phyloP scores from a whole-genome alignment of 1,139 yeast genomes.

The Saccharomyces hybrid region DNA sequence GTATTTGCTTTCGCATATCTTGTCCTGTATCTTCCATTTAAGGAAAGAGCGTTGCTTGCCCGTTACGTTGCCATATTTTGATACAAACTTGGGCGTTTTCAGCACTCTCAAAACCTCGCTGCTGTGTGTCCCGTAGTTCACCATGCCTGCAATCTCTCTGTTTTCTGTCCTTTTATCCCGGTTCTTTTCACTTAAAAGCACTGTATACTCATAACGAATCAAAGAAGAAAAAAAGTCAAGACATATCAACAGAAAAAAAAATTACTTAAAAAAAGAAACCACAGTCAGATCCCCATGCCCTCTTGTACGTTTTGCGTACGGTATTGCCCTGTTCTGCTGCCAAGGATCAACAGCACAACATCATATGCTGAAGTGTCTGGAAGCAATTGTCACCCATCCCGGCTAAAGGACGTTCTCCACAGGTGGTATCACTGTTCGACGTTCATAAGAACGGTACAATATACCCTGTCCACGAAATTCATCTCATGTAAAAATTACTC shows the following conservation, averaged over 20 bases:
- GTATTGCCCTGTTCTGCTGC: too few species aligned
- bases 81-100: not conserved
- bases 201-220: not conserved
- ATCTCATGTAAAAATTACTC: not conserved
- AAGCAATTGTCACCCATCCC: too few species aligned
- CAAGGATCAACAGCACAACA: too few species aligned
- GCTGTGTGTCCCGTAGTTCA: not conserved
- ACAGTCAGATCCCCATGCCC: too few species aligned
- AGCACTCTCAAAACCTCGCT: not conserved
- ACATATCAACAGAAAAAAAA: too few species aligned
- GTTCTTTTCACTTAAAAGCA: not conserved
- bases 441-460: not conserved
- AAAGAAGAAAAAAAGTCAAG: not conserved
- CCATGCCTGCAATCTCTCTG: not conserved
- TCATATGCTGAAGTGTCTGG: too few species aligned
- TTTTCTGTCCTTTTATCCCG: not conserved
- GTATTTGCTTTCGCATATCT: slow-evolving; percentile 1
- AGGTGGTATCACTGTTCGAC: too few species aligned
- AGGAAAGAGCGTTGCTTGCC: not conserved
- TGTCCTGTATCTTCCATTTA: slow-evolving; percentile 2
- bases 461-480: not conserved
- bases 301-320: too few species aligned
- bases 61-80: not conserved
- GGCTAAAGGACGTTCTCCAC: too few species aligned
- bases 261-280: not conserved